phyloP scores from a whole-genome alignment of 2,329 filamentous ascomycete species.

The Colletotrichum kahawae region DNA sequence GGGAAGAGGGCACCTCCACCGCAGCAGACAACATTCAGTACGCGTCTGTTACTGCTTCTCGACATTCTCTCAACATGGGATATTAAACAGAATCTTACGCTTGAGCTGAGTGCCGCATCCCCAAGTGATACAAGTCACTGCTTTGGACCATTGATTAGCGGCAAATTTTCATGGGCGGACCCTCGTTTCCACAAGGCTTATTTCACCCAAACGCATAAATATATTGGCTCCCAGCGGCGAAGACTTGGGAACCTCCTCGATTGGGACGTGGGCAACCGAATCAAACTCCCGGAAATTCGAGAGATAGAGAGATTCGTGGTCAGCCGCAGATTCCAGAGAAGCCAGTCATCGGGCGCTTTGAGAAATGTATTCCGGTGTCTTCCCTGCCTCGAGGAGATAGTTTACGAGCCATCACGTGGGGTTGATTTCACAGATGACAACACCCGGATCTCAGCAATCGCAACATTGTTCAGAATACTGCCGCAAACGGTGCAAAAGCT shows the following conservation, averaged over 20 bases:
- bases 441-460: not conserved
- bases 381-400: not conserved
- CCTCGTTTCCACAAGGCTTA: not conserved
- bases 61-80: not conserved
- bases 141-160: not conserved
- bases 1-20: not conserved
- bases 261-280: not conserved
- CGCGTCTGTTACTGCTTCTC: not conserved
- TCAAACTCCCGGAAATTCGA: not conserved
- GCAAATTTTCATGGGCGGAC: not conserved
- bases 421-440: not conserved
- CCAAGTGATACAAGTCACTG: not conserved
- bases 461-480: not conserved
- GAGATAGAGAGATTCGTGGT: not conserved
- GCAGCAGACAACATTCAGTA: not conserved
- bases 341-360: not conserved
- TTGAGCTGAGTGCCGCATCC: not conserved
- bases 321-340: not conserved
- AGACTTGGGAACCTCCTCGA: not conserved
- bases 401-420: not conserved
- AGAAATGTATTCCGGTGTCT: not conserved
- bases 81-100: not conserved
- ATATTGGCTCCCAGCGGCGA: not conserved
- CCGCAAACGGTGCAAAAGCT: not conserved
- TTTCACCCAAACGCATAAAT: not conserved